Conservation (phyloP, 768 basidiomycete genomes). For the Chiua virens region DNA sequence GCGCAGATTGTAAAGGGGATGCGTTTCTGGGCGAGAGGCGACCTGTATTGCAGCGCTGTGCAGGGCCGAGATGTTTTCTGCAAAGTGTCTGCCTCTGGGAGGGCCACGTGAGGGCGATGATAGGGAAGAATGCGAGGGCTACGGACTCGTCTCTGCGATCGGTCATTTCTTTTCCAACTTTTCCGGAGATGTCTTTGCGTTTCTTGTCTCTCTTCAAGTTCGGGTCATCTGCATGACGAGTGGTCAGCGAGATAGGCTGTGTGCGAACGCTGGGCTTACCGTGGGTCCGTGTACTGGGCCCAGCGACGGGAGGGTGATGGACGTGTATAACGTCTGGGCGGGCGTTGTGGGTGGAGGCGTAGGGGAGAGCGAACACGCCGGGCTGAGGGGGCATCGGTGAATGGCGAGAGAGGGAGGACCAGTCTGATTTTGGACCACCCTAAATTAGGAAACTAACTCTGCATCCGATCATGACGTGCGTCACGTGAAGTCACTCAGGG, state of each 20-base stretch:
- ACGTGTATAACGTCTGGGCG: slow-evolving; percentile 38
- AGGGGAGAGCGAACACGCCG: slow-evolving; percentile 64
- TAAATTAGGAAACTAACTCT: slow-evolving; percentile 19
- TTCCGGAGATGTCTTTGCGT: slow-evolving; percentile 67
- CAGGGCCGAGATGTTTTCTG: slow-evolving; percentile 62
- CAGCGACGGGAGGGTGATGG: slow-evolving; percentile 42
- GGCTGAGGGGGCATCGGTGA: slow-evolving; percentile 63
- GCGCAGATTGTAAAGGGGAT: slow-evolving; percentile 65
- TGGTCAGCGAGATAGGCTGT: slow-evolving; percentile 32
- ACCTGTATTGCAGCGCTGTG: slow-evolving; percentile 60
- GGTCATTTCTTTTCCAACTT: slow-evolving; percentile 68
- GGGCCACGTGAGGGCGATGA: slow-evolving; percentile 10
- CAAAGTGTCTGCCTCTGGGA: slow-evolving; percentile 57
- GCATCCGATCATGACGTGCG: slow-evolving; percentile 22
- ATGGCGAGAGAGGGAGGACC: neutral
- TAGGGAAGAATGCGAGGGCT: neutral
- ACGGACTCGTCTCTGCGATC: slow-evolving; percentile 78
- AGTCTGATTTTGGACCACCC: slow-evolving; percentile 13
- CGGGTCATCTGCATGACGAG: slow-evolving; percentile 36
- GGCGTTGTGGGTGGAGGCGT: slow-evolving; percentile 47
- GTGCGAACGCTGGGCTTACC: slow-evolving; percentile 28
- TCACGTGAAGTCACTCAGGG: slow-evolving; percentile 11
- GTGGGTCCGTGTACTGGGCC: slow-evolving; percentile 43
- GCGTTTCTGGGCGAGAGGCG: slow-evolving; percentile 64
- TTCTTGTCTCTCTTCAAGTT: slow-evolving; percentile 57